A percentile compares a stretch with the other conserved stretches of the same genome.
Conservation (phyloP, 1,284 basidiomycete genomes). For the Naganishia cerealis region DNA sequence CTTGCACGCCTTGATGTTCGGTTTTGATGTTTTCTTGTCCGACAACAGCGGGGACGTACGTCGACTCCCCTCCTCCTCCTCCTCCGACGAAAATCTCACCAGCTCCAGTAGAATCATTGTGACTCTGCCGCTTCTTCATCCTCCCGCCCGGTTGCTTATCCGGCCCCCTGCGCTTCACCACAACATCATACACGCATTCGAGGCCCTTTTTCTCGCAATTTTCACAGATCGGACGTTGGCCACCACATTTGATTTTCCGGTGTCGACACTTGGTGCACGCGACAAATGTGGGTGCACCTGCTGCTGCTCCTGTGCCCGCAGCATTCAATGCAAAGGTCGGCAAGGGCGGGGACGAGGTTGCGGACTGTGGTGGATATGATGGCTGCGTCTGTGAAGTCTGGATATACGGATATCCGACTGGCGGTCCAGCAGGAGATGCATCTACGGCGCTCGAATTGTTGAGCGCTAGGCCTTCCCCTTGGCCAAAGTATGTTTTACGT, state of each 20-base stretch:
- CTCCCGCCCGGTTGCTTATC: conserved; percentile 51
- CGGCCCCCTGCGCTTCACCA: conserved; percentile 55
- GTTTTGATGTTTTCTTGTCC: not conserved
- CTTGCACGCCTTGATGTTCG: not conserved
- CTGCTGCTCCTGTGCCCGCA: not conserved
- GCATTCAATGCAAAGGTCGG: not conserved
- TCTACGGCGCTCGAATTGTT: not conserved
- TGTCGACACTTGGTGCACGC: conserved; percentile 21
- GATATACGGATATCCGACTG: not conserved
- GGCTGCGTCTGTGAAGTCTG: not conserved
- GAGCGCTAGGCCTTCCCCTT: not conserved
- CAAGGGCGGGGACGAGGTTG: not conserved
- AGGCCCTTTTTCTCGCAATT: conserved; percentile 3
- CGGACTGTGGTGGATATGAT: not conserved
- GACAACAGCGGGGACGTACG: not conserved
- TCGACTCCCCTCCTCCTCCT: not conserved
- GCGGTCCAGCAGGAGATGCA: no score
- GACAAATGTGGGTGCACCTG: conserved; percentile 27
- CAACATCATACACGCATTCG: conserved; percentile 47
- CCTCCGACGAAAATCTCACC: not conserved
- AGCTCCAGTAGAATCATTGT: not conserved
- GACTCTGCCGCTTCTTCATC: conserved; percentile 26
- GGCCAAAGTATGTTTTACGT: not conserved
- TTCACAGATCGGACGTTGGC: conserved; percentile 6
- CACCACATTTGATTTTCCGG: conserved; percentile 16